Base-by-base conservation (phyloP, 176 grass and related monocot genomes). In the Cymbopogon citratus region DNA sequence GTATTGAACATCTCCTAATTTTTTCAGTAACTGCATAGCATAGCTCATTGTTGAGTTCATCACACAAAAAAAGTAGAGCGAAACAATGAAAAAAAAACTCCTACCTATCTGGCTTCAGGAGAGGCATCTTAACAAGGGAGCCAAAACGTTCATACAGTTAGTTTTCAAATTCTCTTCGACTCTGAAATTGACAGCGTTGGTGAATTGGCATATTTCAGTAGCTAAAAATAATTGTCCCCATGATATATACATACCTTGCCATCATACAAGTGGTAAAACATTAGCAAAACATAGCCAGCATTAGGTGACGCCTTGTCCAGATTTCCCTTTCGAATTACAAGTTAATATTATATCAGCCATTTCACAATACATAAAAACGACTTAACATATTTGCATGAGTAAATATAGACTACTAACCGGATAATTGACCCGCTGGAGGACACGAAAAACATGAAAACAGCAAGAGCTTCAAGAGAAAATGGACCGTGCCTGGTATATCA, bases 181-280 rank as follows among this genome's bases (percentile, higher is more conserved):
- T 91, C 95, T 98, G 88, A 78, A 95, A 85, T 88, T 81, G 79
- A 79, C 16, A 84, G 29, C 21, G 40, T 64, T 40, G 12, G 57
- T 85, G 67, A 74, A 38, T 74, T 62, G 41, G 56, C 46, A 74
- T 80, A 61, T 57, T 57, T 27, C 62, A 89, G 25, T 75, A 63
- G 84, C 25, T 60, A 41, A 88, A 87, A 85, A 76, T 31, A 76
- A 59, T 65, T 18, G 38, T 18, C 44, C 45, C 44, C 45, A 64
- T 62, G 7, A 80, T 81, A 45, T 83, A 41, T 24, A 83, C 92
- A 86, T 95, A 84, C 95, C 95, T 95, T 94, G 82, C 92, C 95
- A 84, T 98, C 87, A 82, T 98, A 95, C 49, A 98, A 85, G 87
- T 95, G 85, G 77, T 98, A 98, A 91, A 98, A 98, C 92, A 98